Percentiles rank a stretch among this genome's conserved stretches.
Conservation (phyloP, 2,329 filamentous ascomycete species). For the Bisporella sp. region DNA sequence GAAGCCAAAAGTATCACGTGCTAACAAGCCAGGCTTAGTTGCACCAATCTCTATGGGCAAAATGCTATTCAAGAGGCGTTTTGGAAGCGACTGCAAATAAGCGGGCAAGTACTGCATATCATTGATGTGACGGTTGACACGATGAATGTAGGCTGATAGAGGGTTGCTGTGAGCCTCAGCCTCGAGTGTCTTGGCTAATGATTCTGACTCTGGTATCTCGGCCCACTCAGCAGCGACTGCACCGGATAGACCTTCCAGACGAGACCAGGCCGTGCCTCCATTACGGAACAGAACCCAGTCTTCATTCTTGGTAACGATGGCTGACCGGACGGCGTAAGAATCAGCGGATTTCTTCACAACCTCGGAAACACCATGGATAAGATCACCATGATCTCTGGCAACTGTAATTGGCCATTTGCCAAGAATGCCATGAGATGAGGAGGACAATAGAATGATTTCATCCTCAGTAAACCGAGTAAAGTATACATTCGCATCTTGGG, state of each 20-base stretch:
- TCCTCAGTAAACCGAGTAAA: slow-evolving; percentile 76
- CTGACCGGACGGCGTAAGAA: slow-evolving; percentile 71
- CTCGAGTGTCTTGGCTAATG: slow-evolving; percentile 73
- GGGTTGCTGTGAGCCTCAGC: slow-evolving; percentile 80
- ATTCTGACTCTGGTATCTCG: slow-evolving; percentile 65
- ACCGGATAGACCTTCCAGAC: slow-evolving; percentile 75
- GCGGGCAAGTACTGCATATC: slow-evolving; percentile 72
- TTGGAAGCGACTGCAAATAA: slow-evolving; percentile 64
- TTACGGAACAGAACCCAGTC: slow-evolving; percentile 84
- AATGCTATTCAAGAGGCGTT: slow-evolving; percentile 57
- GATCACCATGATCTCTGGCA: slow-evolving; percentile 33
- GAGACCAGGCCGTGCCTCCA: slow-evolving; percentile 71
- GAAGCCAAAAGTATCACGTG: slow-evolving; percentile 76
- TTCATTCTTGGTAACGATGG: slow-evolving; percentile 56
- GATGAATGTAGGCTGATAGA: slow-evolving; percentile 77
- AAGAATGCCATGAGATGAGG: slow-evolving; percentile 67
- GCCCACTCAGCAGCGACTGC: slow-evolving; percentile 76
- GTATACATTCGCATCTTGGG: slow-evolving; percentile 73
- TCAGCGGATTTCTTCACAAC: slow-evolving; percentile 64
- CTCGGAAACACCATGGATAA: slow-evolving; percentile 70
- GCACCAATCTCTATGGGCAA: slow-evolving; percentile 44
- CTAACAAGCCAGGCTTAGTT: slow-evolving; percentile 39
- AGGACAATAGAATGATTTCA: slow-evolving; percentile 69
- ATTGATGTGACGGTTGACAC: slow-evolving; percentile 71
- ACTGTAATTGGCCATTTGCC: slow-evolving; percentile 62